A percentile compares a stretch with the other conserved stretches of the same genome.
phyloP scores from a whole-genome alignment of 2,329 filamentous ascomycete genomes.

The Penicillium sp. region DNA sequence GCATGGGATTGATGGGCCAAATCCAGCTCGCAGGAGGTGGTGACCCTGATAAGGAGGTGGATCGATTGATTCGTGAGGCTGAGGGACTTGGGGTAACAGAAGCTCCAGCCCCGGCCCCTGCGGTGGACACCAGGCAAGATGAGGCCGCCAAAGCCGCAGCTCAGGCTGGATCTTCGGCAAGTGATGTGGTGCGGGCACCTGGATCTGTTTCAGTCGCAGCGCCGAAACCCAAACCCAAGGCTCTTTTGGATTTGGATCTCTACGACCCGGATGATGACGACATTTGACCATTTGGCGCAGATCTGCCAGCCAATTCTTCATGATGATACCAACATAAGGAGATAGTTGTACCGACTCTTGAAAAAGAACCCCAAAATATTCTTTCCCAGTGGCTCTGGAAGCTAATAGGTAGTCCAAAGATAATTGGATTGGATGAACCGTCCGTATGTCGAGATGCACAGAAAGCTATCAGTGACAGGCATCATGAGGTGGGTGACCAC shows the following conservation, averaged over 20 bases:
- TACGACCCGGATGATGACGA: constrained; percentile 47
- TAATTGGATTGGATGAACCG: too few relatives aligned
- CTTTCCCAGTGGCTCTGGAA: too few relatives aligned
- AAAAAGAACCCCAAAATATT: too few relatives aligned
- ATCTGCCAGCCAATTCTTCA: too few relatives aligned
- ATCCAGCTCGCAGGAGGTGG: constrained; percentile 45
- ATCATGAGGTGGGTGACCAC: too few relatives aligned
- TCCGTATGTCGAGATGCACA: too few relatives aligned
- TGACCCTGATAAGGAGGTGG: constrained; percentile 53
- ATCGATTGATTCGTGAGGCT: constrained; percentile 52
- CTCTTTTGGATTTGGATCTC: constrained; percentile 44
- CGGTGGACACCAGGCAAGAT: constrained; percentile 35
- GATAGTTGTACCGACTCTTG: too few relatives aligned
- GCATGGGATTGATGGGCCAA: constrained; percentile 47
- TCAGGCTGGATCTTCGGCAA: constrained; percentile 28
- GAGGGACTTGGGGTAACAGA: constrained; percentile 52
- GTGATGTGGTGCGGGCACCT: constrained; percentile 12
- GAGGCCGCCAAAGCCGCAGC: constrained; percentile 37
- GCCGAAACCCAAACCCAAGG: constrained; percentile 40
- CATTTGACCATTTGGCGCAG: constrained; percentile 3
- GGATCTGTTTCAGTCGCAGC: constrained; percentile 17
- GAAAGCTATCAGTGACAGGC: too few relatives aligned
- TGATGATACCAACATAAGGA: too few relatives aligned
- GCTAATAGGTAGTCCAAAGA: too few relatives aligned
- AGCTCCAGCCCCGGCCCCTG: constrained; percentile 37